Percentiles rank a stretch among this genome's conserved stretches.
These are phyloP conservation scores for Raffaelea albimanens DNA, from an alignment of 2,329 filamentous ascomycete species.

Conservation along the genomic window DNA sequence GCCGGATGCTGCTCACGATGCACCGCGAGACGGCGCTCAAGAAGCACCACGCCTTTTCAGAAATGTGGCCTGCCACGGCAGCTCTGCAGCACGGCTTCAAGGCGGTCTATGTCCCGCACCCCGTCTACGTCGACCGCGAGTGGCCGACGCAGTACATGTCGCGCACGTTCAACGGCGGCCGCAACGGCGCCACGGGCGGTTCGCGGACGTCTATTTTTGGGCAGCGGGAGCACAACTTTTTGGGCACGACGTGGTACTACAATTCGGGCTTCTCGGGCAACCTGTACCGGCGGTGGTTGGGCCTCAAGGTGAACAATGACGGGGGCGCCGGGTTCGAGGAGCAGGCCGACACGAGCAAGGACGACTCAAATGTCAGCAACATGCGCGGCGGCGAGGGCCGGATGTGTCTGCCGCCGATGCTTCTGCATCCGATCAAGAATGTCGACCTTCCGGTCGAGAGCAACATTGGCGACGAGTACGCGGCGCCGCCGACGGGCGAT, in stretches of 20 bases:
- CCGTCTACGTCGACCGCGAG: conserved; percentile 74
- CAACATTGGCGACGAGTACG: conserved; percentile 36
- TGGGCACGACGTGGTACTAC: conserved; percentile 86
- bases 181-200: conserved; percentile 66
- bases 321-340: conserved; percentile 69
- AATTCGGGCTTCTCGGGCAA: conserved; percentile 73
- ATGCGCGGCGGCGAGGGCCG: conserved; percentile 66
- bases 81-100: conserved; percentile 89
- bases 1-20: conserved; percentile 73
- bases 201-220: conserved; percentile 65
- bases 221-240: conserved; percentile 81
- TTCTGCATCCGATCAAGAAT: conserved; percentile 80
- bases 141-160: conserved; percentile 78
- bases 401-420: conserved; percentile 86
- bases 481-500: conserved; percentile 38
- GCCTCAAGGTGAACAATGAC: conserved; percentile 68
- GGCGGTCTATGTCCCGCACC: conserved; percentile 83
- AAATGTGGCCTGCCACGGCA: conserved; percentile 90
- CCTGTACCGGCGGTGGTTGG: conserved; percentile 79
- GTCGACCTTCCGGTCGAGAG: conserved; percentile 57
- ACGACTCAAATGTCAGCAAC: conserved; percentile 34
- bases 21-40: conserved; percentile 78
- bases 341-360: conserved; percentile 41
- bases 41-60: conserved; percentile 85
- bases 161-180: conserved; percentile 69